Base-by-base conservation (phyloP, 2,329 filamentous ascomycete genomes). In the Xylaria sp. region DNA sequence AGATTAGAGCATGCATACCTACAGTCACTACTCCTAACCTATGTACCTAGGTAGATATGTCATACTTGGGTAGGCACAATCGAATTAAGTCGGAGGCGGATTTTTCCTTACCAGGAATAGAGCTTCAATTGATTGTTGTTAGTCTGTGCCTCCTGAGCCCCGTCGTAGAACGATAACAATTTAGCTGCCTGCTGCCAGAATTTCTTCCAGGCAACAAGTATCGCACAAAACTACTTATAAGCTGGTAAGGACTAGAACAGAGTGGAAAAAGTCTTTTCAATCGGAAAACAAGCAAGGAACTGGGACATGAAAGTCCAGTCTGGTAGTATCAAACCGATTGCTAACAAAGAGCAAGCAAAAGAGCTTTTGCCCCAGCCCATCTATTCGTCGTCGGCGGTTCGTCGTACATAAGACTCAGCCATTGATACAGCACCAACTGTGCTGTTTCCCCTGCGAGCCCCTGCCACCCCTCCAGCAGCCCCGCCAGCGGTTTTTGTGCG, bases 401-500 rank as follows among this genome's bases (percentile, higher is more conserved):
- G 41, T 18, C 15, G 41, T 44, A 18, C 41, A 46, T 46, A 18
- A 18, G 13, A 18, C 41, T 7, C 15, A 18, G 15, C 37, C 62
- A 67, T 54, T 64, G 62, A 34, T 50, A 56, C 20, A 34, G 61
- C 31, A 52, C 18, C 60, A 48, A 37, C 55, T 39, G 60, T 28
- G 44, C 18, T 34, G 12, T 15, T 20, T 34, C 9, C n/a, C 55
- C 56, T 25, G 57, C 52, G 28, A 13, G 25, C 9, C n/a, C 55
- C 56, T 25, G 57, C 52, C 37, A 13, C 56, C 63, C 52, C 50
- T 46, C 62, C 39, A 15, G 28, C 28, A 65, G 69, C 73, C 76
- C 76, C 73, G 71, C 74, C 70, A 68, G 70, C 69, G 69, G 73
- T 73, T 77, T 76, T 77, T 74, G 66, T 74, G 68, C 69, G 76